Evolutionary conservation across 2,329 filamentous ascomycete species (phyloP).

Genomic region (Neobulgaria alba): DNA sequence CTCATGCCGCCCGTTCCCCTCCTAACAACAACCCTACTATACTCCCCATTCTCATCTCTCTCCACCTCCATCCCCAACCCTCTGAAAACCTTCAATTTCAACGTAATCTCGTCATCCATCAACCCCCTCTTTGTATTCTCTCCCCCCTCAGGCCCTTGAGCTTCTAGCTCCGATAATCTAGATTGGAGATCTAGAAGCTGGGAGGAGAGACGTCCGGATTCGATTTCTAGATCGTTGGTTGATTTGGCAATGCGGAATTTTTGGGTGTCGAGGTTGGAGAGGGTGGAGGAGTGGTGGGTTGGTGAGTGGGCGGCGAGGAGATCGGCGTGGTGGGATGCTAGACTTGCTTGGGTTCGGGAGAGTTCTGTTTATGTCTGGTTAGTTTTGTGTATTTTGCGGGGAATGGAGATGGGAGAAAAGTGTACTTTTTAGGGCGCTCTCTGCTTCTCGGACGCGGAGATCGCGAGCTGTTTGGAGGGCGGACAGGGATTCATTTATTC

Average conservation of each 20-base stretch:
- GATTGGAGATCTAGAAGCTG: constrained; percentile 69
- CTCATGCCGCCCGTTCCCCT: constrained; percentile 85
- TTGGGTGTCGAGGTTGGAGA: constrained; percentile 79
- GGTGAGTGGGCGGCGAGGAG: constrained; percentile 67
- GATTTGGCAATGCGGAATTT: constrained; percentile 95
- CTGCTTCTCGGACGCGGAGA: constrained; percentile 63
- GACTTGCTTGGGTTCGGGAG: constrained; percentile 64
- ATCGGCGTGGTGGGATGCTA: constrained; percentile 69
- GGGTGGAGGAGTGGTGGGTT: constrained; percentile 71
- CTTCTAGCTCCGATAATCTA: constrained; percentile 71
- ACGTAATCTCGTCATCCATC: constrained; percentile 54
- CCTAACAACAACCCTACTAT: constrained; percentile 74
- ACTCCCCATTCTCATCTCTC: constrained; percentile 66
- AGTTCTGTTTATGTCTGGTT: constrained; percentile 39
- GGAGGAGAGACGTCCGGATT: constrained; percentile 81
- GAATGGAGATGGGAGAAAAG: constrained; percentile 3
- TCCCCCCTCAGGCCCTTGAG: constrained; percentile 75
- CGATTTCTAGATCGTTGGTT: constrained; percentile 80
- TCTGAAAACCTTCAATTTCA: constrained; percentile 85
- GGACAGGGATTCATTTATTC: constrained; percentile 74
- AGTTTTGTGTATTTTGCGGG: constrained; percentile 14
- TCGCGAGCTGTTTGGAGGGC: constrained; percentile 80
- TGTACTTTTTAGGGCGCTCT: constrained; percentile 54
- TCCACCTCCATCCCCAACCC: constrained; percentile 87
- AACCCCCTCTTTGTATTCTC: constrained; percentile 32